Evolutionary conservation across 768 basidiomycete species (phyloP), one percentile per base, ranked within the genome.

Genomic region (Agaricus subrufescens): DNA sequence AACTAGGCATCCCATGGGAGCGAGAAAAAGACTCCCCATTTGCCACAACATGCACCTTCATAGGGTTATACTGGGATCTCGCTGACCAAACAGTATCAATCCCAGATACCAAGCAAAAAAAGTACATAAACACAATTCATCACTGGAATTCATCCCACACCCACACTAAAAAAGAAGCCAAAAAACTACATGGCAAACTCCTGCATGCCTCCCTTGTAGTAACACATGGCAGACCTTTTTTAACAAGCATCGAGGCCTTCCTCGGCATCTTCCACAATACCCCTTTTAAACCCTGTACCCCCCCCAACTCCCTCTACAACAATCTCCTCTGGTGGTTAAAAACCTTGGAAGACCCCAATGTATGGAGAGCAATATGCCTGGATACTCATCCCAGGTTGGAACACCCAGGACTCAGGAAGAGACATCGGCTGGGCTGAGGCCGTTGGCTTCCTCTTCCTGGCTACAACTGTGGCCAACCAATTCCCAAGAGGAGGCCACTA

Each of bases 371-470:
- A 46, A 47, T 47, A 7, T 27, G 69, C 71, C 0, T 74, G 69
- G 66, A 19, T 43, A 0, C 67, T 74, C 27, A 26, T 29, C 8
- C 46, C 60, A 1, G 63, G 60, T 0, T 73, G 71, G 73, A 31
- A 63, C 1, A 31, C 27, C 5, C 45, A 3, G 11, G 15, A 23
- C 12, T 52, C 62, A 27, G 45, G 64, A 1, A 50, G 65, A 0
- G 72, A 78, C 61, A 79, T 79, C 54, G 63, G 63, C 0, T 81
- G 78, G 76, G 76, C 75, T 0, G 75, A 81, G 57, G 72, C 71
- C 0, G 56, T 78, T 6, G 71, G 71, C 0, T 71, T 80, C 52
- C 66, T 77, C 34, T 58, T 77, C 15, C 71, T 77, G 39, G 54
- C 70, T 34, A 46, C 11, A 0, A 48, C 63, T 1, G 57, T 55